Evolutionary conservation across 345 rosid genomes (phyloP).

Genomic region (Citrus trifoliata): DNA sequence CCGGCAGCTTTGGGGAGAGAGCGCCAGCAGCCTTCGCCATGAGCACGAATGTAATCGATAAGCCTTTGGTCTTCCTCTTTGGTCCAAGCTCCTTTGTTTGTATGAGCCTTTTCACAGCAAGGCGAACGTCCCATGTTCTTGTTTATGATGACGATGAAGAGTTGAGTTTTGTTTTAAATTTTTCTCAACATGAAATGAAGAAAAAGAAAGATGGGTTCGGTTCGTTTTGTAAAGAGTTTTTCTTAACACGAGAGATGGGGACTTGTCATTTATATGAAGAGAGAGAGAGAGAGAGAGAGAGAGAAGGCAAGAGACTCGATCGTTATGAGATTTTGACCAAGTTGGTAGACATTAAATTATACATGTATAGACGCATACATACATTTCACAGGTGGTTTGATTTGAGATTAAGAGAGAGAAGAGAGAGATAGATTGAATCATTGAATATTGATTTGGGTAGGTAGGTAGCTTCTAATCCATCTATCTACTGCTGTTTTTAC

Average conservation of each 20-base stretch:
- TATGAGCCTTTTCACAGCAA: constrained; percentile 83
- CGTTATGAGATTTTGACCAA: neutral
- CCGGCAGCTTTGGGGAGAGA: constrained; percentile 85
- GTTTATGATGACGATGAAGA: neutral
- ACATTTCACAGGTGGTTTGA: constrained; percentile 23
- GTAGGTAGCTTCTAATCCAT: neutral
- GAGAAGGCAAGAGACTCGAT: constrained; percentile 20
- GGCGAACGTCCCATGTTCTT: constrained; percentile 82
- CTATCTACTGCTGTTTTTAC: neutral
- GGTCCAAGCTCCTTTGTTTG: constrained; percentile 93
- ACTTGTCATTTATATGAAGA: neutral
- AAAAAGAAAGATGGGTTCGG: neutral
- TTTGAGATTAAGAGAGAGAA: neutral
- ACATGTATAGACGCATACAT: constrained; percentile 1
- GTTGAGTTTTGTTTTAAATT: too few species aligned
- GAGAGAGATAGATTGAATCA: neutral
- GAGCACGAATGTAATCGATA: constrained; percentile 58
- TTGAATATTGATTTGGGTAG: neutral
- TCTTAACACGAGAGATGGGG: neutral
- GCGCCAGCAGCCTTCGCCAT: constrained; percentile 94
- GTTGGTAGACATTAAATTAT: neutral
- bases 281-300: neutral
- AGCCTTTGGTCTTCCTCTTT: constrained; percentile 88
- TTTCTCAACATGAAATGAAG: neutral
- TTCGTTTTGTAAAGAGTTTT: neutral